Evolutionary conservation across 352 stramenopile species (phyloP).

Genomic region (Pythium folliculosum): DNA sequence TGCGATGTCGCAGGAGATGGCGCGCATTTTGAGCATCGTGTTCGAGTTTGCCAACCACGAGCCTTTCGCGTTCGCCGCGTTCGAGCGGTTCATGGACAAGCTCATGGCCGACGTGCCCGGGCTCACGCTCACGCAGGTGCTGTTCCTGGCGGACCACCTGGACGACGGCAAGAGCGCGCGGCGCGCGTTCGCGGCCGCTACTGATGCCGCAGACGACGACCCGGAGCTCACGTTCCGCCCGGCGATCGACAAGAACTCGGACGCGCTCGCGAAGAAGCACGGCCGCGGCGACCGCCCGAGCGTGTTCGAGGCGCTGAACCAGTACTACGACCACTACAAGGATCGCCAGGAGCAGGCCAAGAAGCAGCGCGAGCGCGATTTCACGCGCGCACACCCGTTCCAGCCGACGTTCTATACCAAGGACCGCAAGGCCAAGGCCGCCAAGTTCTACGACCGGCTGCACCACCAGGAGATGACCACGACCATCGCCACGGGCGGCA

Average conservation of each 20-base stretch:
- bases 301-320: conserved; percentile 69
- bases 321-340: conserved; percentile 76
- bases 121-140: conserved; percentile 71
- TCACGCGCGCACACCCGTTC: conserved; percentile 61
- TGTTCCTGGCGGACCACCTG: conserved; percentile 64
- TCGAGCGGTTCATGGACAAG: conserved; percentile 61
- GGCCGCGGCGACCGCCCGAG: conserved; percentile 54
- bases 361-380: conserved; percentile 62
- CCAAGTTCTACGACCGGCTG: conserved; percentile 63
- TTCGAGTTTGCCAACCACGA: conserved; percentile 62
- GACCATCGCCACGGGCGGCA: not conserved
- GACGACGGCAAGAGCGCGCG: conserved; percentile 41
- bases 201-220: conserved; percentile 31
- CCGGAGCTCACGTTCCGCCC: conserved; percentile 72
- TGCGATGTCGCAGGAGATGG: conserved; percentile 55
- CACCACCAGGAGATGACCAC: conserved; percentile 24
- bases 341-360: conserved; percentile 50
- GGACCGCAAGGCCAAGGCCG: conserved; percentile 34
- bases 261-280: conserved; percentile 59
- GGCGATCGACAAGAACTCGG: conserved; percentile 72
- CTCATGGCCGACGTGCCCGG: conserved; percentile 60
- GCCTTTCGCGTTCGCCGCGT: conserved; percentile 43
- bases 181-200: not conserved
- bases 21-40: conserved; percentile 54
- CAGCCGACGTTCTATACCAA: conserved; percentile 60